Evolutionary conservation across 441 rosid genomes (phyloP).

Genomic region (Gossypium davidsonii): DNA sequence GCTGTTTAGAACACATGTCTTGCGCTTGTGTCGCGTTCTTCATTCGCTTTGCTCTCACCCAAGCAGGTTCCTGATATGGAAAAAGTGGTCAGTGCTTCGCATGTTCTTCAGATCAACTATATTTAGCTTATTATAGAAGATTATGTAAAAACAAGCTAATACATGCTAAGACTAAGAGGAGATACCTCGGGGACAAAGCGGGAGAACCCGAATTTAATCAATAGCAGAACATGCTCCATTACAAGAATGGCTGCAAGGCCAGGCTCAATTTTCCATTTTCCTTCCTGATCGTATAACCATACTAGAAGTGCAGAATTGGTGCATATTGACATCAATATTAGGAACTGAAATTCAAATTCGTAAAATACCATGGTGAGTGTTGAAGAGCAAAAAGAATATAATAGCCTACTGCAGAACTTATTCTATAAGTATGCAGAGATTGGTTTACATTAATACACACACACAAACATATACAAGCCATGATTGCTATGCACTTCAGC

Average conservation of each 20-base stretch:
- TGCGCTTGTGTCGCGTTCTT: conserved; percentile 72
- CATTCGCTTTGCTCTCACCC: conserved; percentile 74
- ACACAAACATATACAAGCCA: no score
- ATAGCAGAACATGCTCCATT: conserved; percentile 70
- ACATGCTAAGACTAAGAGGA: neutral
- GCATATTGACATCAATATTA: conserved; percentile 85
- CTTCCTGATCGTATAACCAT: conserved; percentile 78
- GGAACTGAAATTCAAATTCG: conserved; percentile 42
- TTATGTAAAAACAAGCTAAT: neutral
- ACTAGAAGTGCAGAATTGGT: conserved; percentile 84
- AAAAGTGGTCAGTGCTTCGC: neutral
- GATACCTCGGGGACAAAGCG: conserved; percentile 74
- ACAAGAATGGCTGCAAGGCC: conserved; percentile 80
- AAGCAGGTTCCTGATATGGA: conserved; percentile 69
- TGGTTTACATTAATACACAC: no score
- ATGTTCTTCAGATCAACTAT: neutral
- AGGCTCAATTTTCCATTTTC: conserved; percentile 90
- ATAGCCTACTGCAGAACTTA: no score
- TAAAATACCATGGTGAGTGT: neutral
- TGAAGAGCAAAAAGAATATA: neutral
- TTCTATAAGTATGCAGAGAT: no score
- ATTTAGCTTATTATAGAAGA: neutral
- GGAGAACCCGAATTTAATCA: conserved; percentile 76
- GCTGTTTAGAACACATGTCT: conserved; percentile 62
- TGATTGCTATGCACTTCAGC: neutral